Evolutionary conservation across 1,284 basidiomycete species (phyloP).

Genomic region (Austroboletus rostrupii): DNA sequence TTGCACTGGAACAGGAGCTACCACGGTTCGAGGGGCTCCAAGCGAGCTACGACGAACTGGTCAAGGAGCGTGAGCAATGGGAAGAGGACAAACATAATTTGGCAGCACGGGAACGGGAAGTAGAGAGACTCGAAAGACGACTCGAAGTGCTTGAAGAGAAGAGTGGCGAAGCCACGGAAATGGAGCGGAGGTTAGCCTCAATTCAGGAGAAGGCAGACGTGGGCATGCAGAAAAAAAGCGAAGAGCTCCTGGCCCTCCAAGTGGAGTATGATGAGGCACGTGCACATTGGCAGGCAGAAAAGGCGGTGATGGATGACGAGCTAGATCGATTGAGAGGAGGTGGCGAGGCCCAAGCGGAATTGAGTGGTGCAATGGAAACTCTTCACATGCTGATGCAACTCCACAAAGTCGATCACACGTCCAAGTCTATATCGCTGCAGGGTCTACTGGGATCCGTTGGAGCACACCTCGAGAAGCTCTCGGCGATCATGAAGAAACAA

Average conservation of each 20-base stretch:
- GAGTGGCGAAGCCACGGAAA: conserved; percentile 39
- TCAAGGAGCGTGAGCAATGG: conserved; percentile 50
- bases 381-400: conserved; percentile 49
- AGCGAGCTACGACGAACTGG: conserved; percentile 46
- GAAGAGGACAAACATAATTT: conserved; percentile 49
- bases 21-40: conserved; percentile 53
- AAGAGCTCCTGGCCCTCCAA: conserved; percentile 48
- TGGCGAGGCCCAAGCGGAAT: conserved; percentile 40
- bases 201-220: conserved; percentile 31
- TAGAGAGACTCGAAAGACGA: conserved; percentile 42
- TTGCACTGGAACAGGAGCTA: conserved; percentile 58
- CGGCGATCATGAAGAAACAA: conserved; percentile 47
- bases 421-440: conserved; percentile 49
- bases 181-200: conserved; percentile 37
- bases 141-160: conserved; percentile 45
- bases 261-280: conserved; percentile 53
- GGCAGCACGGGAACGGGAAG: conserved; percentile 40
- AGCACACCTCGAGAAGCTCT: conserved; percentile 52
- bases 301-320: conserved; percentile 48
- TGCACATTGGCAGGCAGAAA: conserved; percentile 52
- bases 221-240: conserved; percentile 44
- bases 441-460: conserved; percentile 49
- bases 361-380: conserved; percentile 45
- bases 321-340: conserved; percentile 34
- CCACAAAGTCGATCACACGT: conserved; percentile 50